Evolutionary conservation across 352 stramenopile species (phyloP), one percentile per base, ranked within the genome.

Genomic region (Globisporangium recalcitrans): DNA sequence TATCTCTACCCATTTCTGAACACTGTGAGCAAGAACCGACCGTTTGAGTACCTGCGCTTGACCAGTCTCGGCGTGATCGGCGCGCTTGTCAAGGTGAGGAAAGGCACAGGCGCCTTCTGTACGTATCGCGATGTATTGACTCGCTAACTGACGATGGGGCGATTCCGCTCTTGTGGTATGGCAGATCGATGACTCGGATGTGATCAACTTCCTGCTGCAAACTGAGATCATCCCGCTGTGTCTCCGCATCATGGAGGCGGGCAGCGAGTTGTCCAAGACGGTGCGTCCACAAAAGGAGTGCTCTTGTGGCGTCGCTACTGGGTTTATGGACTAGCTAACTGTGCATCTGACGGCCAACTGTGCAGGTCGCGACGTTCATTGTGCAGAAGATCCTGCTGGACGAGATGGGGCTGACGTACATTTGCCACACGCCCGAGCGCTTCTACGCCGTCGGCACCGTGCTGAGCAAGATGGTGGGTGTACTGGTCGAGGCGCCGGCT

Each of bases 1-100:
- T 99, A 99, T 65, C 73, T 99, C 46, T 99, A 99, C 67, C 97
- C 97, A 27, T 99, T 99, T 72, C 82, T 99, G 14, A 99, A 99
- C 72, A 99, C 97, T 8, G 91, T 99, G 69, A 98, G 83, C 77
- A 99, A 99, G 78, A 97, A 97, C 57, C 82, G 97, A 2, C 97
- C 97, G n/a, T 99, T 99, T 69, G 97, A 99, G 76, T 99, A 99
- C 69, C 70, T 99, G 34, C 85, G 97, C 7, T 78, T 99, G 8
- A 99, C 97, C 44, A 98, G 89, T 64, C 75, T 99, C 21, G 97
- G 97, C 36, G 97, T 99, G 11, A 99, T 99, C 74, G 97, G 97
- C 27, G 97, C 97, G 16, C 79, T 99, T 3, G 97, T 99, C n/a
- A 99, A 99, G 73, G 77, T 93, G 52, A 53, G 42, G 9, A 7